Base-by-base conservation (phyloP, 805 yeast genomes). In the Saccharomyces kudriavzevii region DNA sequence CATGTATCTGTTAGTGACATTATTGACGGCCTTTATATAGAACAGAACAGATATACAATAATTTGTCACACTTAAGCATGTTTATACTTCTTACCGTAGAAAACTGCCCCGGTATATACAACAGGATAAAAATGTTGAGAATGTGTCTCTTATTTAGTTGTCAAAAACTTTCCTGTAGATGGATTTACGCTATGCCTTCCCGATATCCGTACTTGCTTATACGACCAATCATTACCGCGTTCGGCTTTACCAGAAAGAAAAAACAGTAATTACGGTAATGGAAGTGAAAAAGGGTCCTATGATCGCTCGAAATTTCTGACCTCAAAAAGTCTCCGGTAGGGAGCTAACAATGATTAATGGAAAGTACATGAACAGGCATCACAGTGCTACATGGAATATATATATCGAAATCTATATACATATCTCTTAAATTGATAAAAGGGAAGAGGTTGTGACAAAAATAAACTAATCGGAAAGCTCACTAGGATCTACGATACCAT, bases 401-500 rank as follows among this genome's bases (percentile, higher is more conserved):
- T 40, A 40, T 29, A 24, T 11, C 28, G 30, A 28, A 40, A 43
- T 26, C 8, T 40, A 29, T 26, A 48, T 27, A n/a, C 11, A 46
- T 24, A 46, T 14, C 20, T 31, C 24, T 31, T 48, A 4, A n/a
- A 20, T 17, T n/a, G 8, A 13, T 11, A 25, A 5, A 28, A 13
- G 29, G 17, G 24, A 22, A 47, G 6, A 13, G 17, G 5, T 14
- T 14, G 25, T 3, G 24, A 29, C 2, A 28, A 22, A 24, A 48
- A 29, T 5, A 22, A 3, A 5, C 17, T 35, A 35, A 24, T 35
- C 22, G 22, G 43, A 35, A 17, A 45, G 11, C 35, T 50, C 49
- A 4, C 45, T 29, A n/a, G 35, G 11, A 30, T 73, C 74, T 47
- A 82, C 71, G 52, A 86, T 75, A 43, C 96, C 96, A 67, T 91